Conservation (phyloP, 371 early-diverging fungal genomes). For the Apophysomyces sp. region DNA sequence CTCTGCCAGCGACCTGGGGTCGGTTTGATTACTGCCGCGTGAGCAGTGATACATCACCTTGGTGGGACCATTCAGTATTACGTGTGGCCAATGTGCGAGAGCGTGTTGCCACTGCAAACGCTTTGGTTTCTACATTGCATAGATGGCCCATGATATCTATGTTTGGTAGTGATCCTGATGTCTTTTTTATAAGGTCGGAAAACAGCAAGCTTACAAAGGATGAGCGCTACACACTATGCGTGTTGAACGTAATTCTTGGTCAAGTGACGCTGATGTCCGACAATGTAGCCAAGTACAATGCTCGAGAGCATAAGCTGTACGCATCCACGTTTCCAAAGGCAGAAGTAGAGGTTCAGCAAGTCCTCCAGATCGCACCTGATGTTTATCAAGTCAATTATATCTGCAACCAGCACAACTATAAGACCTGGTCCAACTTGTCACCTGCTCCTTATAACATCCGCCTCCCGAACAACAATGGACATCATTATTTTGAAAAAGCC, state of each 20-base stretch:
- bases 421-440: slow-evolving; percentile 36
- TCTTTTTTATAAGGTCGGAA: slow-evolving; percentile 41
- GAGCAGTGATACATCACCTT: slow-evolving; percentile 44
- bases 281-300: slow-evolving; percentile 22
- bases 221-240: slow-evolving; percentile 38
- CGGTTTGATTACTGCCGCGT: slow-evolving; percentile 44
- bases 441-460: slow-evolving; percentile 20
- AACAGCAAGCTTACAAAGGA: slow-evolving; percentile 34
- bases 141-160: slow-evolving; percentile 45
- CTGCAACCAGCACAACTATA: slow-evolving; percentile 14
- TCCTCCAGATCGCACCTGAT: slow-evolving; percentile 9
- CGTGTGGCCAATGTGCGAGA: slow-evolving; percentile 42
- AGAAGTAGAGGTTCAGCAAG: slow-evolving; percentile 3
- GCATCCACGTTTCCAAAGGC: slow-evolving; percentile 29
- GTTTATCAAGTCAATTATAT: slow-evolving; percentile 18
- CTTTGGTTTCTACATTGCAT: slow-evolving; percentile 40
- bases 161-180: slow-evolving; percentile 53
- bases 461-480: slow-evolving; percentile 6
- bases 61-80: slow-evolving; percentile 38
- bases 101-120: slow-evolving; percentile 44
- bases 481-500: slow-evolving; percentile 16
- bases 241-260: slow-evolving; percentile 39
- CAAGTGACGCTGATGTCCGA: slow-evolving; percentile 50
- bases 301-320: slow-evolving; percentile 23
- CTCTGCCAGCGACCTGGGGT: slow-evolving; percentile 39